Evolutionary conservation across 208 protist genomes (phyloP).

Genomic region (Trypanosomatidae sp.): DNA sequence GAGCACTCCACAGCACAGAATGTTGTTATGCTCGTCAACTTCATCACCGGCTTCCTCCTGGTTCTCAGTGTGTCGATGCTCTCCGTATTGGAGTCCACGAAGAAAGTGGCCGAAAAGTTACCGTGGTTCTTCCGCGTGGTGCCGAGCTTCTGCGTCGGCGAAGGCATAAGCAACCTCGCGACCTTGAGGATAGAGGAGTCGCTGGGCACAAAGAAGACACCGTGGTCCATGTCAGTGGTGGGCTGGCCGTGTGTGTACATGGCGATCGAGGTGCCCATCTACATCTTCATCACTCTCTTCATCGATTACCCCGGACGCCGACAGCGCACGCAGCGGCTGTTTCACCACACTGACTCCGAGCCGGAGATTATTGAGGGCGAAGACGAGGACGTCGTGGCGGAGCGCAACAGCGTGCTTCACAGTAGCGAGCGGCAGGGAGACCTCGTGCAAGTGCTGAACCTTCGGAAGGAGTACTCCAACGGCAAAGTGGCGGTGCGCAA

Average conservation of each 20-base stretch:
- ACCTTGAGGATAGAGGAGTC: constrained; percentile 27
- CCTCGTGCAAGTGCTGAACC: constrained; percentile 34
- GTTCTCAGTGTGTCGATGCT: constrained; percentile 43
- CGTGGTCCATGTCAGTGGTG: constrained; percentile 28
- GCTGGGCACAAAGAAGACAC: constrained; percentile 24
- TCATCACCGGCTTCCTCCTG: constrained; percentile 46
- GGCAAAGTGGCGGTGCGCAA: constrained; percentile 57
- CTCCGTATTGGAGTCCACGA: constrained; percentile 1
- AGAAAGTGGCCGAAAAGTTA: constrained; percentile 20
- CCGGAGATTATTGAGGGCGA: constrained; percentile 14
- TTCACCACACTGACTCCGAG: constrained; percentile 23
- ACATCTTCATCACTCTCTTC: constrained; percentile 22
- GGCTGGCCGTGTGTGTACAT: constrained; percentile 46
- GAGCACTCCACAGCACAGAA: constrained; percentile 51
- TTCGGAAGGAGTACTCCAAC: constrained; percentile 28
- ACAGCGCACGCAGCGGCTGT: constrained; percentile 6
- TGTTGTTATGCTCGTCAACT: constrained; percentile 36
- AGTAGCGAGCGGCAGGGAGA: constrained; percentile 13
- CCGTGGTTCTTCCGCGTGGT: constrained; percentile 45
- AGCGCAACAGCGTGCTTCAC: constrained; percentile 30
- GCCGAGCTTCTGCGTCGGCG: constrained; percentile 47
- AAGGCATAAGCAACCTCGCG: constrained; percentile 61
- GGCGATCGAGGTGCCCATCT: constrained; percentile 35
- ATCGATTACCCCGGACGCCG: constrained; percentile 29
- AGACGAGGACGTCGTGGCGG: constrained; percentile 45